A percentile compares a stretch with the other conserved stretches of the same genome.
Conservation (phyloP, 192 early-diverging fungal genomes). For the Coemansia pectinata region DNA sequence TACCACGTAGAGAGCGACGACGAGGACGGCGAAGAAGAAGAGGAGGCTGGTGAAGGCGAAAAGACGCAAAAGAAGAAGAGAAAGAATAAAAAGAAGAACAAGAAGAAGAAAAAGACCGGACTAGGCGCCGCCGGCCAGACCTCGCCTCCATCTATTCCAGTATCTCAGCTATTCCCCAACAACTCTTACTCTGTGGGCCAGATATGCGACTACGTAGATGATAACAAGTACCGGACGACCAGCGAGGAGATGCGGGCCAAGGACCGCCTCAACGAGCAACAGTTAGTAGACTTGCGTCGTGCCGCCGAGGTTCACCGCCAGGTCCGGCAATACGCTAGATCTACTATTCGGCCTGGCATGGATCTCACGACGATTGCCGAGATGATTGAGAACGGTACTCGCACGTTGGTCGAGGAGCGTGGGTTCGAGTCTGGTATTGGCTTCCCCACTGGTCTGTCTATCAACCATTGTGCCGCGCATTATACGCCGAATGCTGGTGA, state of each 20-base stretch:
- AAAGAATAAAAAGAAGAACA: conserved; percentile 72
- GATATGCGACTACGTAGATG: conserved; percentile 81
- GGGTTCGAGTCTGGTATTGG: conserved; percentile 86
- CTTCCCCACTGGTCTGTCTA: conserved; percentile 92
- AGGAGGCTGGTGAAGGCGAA: conserved; percentile 9
- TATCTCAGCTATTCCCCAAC: conserved; percentile 80
- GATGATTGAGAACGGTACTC: conserved; percentile 91
- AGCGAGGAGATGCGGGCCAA: conserved; percentile 88
- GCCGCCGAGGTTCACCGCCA: conserved; percentile 95
- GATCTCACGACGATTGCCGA: conserved; percentile 90
- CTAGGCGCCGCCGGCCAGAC: conserved; percentile 57
- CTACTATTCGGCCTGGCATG: conserved; percentile 91
- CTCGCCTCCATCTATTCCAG: conserved; percentile 69
- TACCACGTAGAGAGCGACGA: conserved; percentile 5
- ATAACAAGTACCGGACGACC: conserved; percentile 86
- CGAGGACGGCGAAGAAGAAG: conserved; percentile 13
- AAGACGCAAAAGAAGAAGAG: conserved; percentile 24
- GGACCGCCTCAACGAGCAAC: conserved; percentile 71
- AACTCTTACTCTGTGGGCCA: conserved; percentile 81
- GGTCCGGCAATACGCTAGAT: conserved; percentile 80
- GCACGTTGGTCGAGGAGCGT: conserved; percentile 83
- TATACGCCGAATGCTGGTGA: conserved; percentile 98
- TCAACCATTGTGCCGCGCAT: conserved; percentile 96
- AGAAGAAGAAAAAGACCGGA: conserved; percentile 61
- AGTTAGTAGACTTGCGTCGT: conserved; percentile 79